Conservation (phyloP, 2,329 filamentous ascomycete genomes). For the Xylaria sp. region DNA sequence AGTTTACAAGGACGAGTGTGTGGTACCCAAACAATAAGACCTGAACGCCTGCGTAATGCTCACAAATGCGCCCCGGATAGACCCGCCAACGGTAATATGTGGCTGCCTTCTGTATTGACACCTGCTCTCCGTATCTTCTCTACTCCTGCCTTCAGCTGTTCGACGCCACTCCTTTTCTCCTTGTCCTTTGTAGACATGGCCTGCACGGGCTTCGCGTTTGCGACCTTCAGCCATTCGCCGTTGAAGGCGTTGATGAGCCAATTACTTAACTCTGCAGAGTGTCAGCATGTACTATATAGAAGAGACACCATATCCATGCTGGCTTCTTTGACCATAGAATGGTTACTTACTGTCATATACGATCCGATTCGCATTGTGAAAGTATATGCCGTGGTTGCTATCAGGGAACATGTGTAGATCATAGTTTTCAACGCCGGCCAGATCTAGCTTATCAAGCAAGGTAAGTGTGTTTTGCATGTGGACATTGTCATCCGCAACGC, state of each 20-base stretch:
- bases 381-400: constrained; percentile 93
- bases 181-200: constrained; percentile 46
- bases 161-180: constrained; percentile 41
- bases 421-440: constrained; percentile 87
- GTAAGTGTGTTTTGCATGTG: constrained; percentile 95
- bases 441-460: constrained; percentile 85
- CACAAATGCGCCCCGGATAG: constrained; percentile 5
- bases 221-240: constrained; percentile 83
- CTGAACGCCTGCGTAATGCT: constrained; percentile 22
- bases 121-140: constrained; percentile 35
- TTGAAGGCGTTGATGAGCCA: constrained; percentile 99
- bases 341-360: constrained; percentile 87
- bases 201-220: constrained; percentile 59
- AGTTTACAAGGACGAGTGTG: neutral
- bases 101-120: constrained; percentile 7
- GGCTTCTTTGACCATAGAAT: neutral
- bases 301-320: neutral
- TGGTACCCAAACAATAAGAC: constrained; percentile 12
- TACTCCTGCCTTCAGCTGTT: constrained; percentile 38
- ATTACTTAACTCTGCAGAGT: constrained; percentile 74
- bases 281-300: constrained; percentile 47
- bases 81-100: neutral
- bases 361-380: constrained; percentile 90
- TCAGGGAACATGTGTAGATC: constrained; percentile 97
- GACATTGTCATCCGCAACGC: constrained; percentile 96